Percentiles rank a stretch among this genome's conserved stretches.
phyloP scores from a whole-genome alignment of 306 rosid genomes.

The Rubus idaeus region DNA sequence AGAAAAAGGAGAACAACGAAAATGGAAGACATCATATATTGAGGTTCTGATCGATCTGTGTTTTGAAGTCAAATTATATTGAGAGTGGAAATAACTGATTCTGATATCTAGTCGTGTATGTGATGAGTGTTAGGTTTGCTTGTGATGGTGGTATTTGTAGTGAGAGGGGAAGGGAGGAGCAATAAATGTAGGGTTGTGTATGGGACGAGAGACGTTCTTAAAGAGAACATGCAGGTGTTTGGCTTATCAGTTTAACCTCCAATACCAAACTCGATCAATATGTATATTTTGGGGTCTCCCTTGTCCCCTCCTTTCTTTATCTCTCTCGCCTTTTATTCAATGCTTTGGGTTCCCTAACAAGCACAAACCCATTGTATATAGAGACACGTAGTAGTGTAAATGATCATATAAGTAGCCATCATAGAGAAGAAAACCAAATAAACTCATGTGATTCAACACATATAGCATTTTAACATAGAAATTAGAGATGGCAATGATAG shows the following conservation, averaged over 20 bases:
- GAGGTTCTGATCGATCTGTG: background rate
- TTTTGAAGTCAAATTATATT: slow-evolving; percentile 1
- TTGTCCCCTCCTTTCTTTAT: slow-evolving; percentile 42
- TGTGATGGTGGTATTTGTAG: slow-evolving; percentile 32
- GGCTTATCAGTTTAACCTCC: slow-evolving; percentile 46
- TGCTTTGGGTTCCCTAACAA: slow-evolving; percentile 8
- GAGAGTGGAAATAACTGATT: background rate
- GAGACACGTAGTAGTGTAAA: background rate
- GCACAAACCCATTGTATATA: background rate
- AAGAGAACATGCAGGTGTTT: slow-evolving; percentile 96
- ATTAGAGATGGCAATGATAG: background rate
- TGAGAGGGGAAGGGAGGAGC: slow-evolving; percentile 20
- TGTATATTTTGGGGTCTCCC: slow-evolving; percentile 52
- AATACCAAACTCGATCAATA: slow-evolving; percentile 39
- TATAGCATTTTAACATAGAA: background rate
- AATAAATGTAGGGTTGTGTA: slow-evolving; percentile 58
- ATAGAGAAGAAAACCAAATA: background rate
- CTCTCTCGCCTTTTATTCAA: slow-evolving; percentile 4
- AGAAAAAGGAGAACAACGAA: slow-evolving; percentile 31
- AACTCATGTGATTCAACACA: background rate
- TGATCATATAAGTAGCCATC: background rate
- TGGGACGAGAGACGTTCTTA: slow-evolving; percentile 46
- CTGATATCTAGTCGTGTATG: background rate
- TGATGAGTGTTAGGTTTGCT: slow-evolving; percentile 8
- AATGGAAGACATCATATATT: slow-evolving; percentile 46